Conservation (phyloP, 306 rosid genomes). For the Quercus rubra region DNA sequence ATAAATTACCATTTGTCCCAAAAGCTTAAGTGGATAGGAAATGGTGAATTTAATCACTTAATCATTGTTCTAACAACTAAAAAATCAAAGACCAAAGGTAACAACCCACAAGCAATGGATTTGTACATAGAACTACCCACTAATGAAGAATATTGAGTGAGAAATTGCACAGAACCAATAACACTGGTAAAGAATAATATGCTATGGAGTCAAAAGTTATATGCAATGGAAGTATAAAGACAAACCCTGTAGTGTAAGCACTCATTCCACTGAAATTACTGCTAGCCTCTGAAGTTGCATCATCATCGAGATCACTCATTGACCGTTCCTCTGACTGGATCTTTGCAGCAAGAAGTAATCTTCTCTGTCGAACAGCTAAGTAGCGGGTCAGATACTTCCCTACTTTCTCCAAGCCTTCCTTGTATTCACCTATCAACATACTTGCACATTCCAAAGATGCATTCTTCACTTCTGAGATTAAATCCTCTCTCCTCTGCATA, state of each 20-base stretch:
- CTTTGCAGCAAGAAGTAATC: slow-evolving; percentile 86
- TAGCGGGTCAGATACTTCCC: slow-evolving; percentile 95
- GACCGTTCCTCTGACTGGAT: slow-evolving; percentile 70
- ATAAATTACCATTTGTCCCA: too few species aligned
- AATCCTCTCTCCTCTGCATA: slow-evolving; percentile 67
- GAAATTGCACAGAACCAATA: neutral
- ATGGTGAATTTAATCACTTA: too few species aligned
- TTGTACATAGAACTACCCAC: neutral
- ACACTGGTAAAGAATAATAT: neutral
- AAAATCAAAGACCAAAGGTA: too few species aligned
- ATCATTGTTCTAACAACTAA: too few species aligned
- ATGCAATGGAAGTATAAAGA: slow-evolving; percentile 6
- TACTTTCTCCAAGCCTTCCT: slow-evolving; percentile 87
- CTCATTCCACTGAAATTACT: slow-evolving; percentile 99
- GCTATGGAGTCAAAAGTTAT: neutral
- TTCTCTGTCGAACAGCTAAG: slow-evolving; percentile 92
- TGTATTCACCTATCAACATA: slow-evolving; percentile 60
- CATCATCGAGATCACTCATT: slow-evolving; percentile 72
- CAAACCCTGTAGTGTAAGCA: slow-evolving; percentile 91
- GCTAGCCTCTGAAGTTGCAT: slow-evolving; percentile 87
- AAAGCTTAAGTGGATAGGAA: too few species aligned
- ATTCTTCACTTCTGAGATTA: slow-evolving; percentile 53
- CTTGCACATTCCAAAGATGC: slow-evolving; percentile 84
- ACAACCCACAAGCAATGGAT: too few species aligned
- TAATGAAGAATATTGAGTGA: neutral